Conservation (phyloP, 495 filamentous ascomycete species). For the Choiromyces venosus region DNA sequence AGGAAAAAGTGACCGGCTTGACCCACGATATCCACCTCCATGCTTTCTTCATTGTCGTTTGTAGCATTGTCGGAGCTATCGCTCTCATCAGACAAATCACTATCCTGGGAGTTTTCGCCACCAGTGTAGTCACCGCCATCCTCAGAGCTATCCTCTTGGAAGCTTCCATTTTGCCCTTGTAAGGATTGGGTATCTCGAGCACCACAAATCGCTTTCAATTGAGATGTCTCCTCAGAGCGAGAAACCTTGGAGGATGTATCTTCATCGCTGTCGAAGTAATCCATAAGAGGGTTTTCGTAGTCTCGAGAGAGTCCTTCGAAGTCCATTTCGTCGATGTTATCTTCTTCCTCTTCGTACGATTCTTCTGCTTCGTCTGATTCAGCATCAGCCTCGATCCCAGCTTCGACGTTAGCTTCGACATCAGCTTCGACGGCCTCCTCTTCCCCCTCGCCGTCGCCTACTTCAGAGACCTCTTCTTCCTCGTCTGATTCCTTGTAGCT, state of each 20-base stretch:
- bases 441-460: constrained; percentile 23
- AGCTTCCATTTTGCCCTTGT: constrained; percentile 12
- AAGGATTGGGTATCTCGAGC: constrained; percentile 4
- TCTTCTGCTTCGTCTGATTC: constrained; percentile 6
- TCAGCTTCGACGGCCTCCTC: constrained; percentile 18
- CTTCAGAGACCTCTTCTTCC: constrained; percentile 5
- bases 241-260: not conserved
- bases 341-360: constrained; percentile 15
- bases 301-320: constrained; percentile 6
- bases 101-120: constrained; percentile 29
- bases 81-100: constrained; percentile 43
- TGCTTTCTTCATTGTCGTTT: constrained; percentile 33
- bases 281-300: constrained; percentile 36
- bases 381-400: constrained; percentile 5
- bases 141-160: constrained; percentile 42
- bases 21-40: constrained; percentile 32
- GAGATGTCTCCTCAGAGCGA: not conserved
- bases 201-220: not conserved
- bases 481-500: constrained; percentile 35
- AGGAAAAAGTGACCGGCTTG: not conserved
- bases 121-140: constrained; percentile 39
- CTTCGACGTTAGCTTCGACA: constrained; percentile 13
- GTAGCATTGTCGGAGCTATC: constrained; percentile 31
- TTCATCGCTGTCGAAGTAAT: constrained; percentile 27
- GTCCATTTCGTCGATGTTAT: constrained; percentile 5